Conservation (phyloP, 177 flowering plant species). For the Telopea speciosissima region DNA sequence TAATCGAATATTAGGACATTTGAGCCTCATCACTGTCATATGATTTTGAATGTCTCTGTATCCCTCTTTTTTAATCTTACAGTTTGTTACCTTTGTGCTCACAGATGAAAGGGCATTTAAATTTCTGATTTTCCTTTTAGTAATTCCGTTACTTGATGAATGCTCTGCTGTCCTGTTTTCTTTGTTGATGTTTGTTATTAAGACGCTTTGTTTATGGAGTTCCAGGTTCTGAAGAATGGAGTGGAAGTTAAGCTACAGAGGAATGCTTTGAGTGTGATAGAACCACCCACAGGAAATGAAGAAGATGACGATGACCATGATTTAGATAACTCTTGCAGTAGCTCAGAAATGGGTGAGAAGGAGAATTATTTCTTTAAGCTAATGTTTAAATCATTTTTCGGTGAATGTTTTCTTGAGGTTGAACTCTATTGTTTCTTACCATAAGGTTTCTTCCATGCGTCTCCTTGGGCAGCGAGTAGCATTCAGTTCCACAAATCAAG, state of each 20-base stretch:
- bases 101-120: not conserved
- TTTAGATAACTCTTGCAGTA: conserved; percentile 54
- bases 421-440: not conserved
- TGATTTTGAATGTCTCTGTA: too few species aligned
- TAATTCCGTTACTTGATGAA: too few species aligned
- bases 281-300: conserved; percentile 83
- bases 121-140: not conserved
- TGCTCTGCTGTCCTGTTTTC: not conserved
- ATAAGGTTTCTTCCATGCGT: not conserved
- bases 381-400: not conserved
- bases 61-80: too few species aligned
- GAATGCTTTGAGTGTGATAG: conserved; percentile 87
- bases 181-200: not conserved
- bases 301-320: conserved; percentile 57
- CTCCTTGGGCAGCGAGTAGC: conserved; percentile 36
- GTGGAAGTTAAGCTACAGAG: conserved; percentile 89
- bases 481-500: conserved; percentile 46
- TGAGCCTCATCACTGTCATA: too few species aligned
- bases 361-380: conserved; percentile 47
- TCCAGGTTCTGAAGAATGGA: conserved; percentile 85
- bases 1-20: too few species aligned
- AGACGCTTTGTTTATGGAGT: not conserved
- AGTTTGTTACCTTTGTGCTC: too few species aligned
- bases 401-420: too few species aligned
- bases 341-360: conserved; percentile 64